Percentiles rank a stretch among this genome's conserved stretches.
phyloP scores from a whole-genome alignment of 768 basidiomycete genomes.

The Suillus brevipes region DNA sequence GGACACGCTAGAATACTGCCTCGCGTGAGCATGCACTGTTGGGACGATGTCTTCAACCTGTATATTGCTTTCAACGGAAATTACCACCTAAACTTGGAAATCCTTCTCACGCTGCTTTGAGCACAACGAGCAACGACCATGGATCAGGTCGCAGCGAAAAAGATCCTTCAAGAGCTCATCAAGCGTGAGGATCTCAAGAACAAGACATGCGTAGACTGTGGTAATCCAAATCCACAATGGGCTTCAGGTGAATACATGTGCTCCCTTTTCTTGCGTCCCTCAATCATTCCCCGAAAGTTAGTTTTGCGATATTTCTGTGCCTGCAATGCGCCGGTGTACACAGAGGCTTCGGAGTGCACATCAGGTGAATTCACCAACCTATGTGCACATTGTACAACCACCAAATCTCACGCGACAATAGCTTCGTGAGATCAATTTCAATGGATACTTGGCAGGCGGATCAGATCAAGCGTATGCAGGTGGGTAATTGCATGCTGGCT shows the following conservation, averaged over 20 bases:
- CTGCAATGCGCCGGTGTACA: slow-evolving; percentile 85
- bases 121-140: slow-evolving; percentile 11
- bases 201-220: slow-evolving; percentile 79
- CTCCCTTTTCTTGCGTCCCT: background rate
- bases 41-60: no score
- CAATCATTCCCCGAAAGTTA: slow-evolving; percentile 32
- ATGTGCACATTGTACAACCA: slow-evolving; percentile 5
- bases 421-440: slow-evolving; percentile 89
- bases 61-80: background rate
- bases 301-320: slow-evolving; percentile 89
- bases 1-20: no score
- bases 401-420: slow-evolving; percentile 31
- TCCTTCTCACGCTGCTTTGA: background rate
- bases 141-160: slow-evolving; percentile 68
- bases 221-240: slow-evolving; percentile 94
- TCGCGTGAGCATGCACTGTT: no score
- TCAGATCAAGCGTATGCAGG: slow-evolving; percentile 89
- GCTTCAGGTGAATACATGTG: slow-evolving; percentile 60
- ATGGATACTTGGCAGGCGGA: slow-evolving; percentile 97
- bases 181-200: slow-evolving; percentile 73
- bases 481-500: slow-evolving; percentile 32
- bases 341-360: slow-evolving; percentile 91
- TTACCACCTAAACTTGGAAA: background rate
- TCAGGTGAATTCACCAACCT: slow-evolving; percentile 51
- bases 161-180: slow-evolving; percentile 72